A percentile compares a stretch with the other conserved stretches of the same genome.
Evolutionary conservation across 352 stramenopile species (phyloP).

Genomic region (Phytophthora pseudosyringae): DNA sequence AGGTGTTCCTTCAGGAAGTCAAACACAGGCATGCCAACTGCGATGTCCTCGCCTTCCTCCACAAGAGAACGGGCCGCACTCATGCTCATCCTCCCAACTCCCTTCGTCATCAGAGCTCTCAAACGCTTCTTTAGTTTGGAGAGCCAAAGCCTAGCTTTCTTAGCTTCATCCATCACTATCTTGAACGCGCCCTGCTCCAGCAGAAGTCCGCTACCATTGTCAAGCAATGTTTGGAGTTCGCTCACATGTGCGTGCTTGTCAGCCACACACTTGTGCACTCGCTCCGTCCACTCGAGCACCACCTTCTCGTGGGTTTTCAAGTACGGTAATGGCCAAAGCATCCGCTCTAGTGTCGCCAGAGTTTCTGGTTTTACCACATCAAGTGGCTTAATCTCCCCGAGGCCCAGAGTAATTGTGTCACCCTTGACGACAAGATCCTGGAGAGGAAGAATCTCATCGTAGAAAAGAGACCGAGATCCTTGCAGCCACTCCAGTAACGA

Average conservation of each 20-base stretch:
- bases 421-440: constrained; percentile 67
- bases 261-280: constrained; percentile 63
- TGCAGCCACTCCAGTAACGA: constrained; percentile 82
- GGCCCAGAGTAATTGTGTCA: constrained; percentile 37
- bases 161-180: constrained; percentile 81
- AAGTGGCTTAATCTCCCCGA: constrained; percentile 34
- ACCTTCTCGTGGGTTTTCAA: constrained; percentile 69
- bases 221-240: constrained; percentile 62
- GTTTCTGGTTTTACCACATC: constrained; percentile 38
- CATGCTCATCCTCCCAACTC: constrained; percentile 70
- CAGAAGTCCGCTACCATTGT: constrained; percentile 61
- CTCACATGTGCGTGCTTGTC: constrained; percentile 65
- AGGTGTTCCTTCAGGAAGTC: constrained; percentile 84
- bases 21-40: constrained; percentile 76
- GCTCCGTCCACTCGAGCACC: constrained; percentile 66
- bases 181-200: constrained; percentile 84
- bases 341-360: constrained; percentile 48
- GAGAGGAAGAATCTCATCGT: constrained; percentile 74
- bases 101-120: constrained; percentile 74
- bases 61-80: constrained; percentile 67
- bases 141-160: constrained; percentile 82
- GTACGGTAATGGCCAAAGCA: constrained; percentile 82
- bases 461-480: constrained; percentile 78
- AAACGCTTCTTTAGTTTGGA: constrained; percentile 87
- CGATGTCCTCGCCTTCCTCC: constrained; percentile 82